Conservation (phyloP, 2,329 filamentous ascomycete genomes). For the Nothomitra cinnamomea region DNA sequence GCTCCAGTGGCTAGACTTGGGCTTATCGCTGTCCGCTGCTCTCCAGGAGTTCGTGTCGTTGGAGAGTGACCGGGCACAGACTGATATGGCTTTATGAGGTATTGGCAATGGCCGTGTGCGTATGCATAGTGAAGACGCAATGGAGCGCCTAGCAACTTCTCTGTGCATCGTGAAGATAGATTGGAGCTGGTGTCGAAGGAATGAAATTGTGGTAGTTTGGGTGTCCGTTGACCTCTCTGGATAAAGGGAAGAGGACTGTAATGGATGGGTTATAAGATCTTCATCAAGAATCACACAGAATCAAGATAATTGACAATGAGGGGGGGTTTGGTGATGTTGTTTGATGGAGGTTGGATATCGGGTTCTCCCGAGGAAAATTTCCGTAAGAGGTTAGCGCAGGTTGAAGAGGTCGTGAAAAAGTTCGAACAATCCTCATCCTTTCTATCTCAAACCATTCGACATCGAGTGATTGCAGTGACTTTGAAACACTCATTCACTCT, state of each 20-base stretch:
- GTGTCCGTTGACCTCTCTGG: too few relatives aligned
- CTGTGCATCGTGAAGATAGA: not conserved
- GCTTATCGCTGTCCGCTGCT: not conserved
- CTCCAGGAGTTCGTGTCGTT: not conserved
- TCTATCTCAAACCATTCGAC: not conserved
- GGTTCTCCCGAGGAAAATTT: not conserved
- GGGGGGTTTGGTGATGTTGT: too few relatives aligned
- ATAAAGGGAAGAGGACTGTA: too few relatives aligned
- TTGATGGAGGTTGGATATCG: too few relatives aligned
- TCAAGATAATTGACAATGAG: too few relatives aligned
- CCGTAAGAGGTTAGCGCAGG: not conserved
- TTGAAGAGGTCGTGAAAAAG: not conserved
- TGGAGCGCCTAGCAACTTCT: not conserved
- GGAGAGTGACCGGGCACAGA: not conserved
- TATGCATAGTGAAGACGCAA: not conserved
- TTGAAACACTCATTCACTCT: not conserved
- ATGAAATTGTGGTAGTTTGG: not conserved
- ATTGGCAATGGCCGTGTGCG: not conserved
- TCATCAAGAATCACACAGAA: too few relatives aligned
- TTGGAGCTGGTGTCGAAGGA: not conserved
- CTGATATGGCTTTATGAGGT: not conserved
- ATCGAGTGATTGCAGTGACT: too few relatives aligned
- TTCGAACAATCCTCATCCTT: not conserved
- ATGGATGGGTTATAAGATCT: too few relatives aligned
- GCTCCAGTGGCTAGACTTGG: not conserved